Percentiles rank a stretch among this genome's conserved stretches.
These are phyloP conservation scores for Corynespora cassiicola DNA, from an alignment of 2,329 filamentous ascomycete genomes.

Conservation along the genomic window DNA sequence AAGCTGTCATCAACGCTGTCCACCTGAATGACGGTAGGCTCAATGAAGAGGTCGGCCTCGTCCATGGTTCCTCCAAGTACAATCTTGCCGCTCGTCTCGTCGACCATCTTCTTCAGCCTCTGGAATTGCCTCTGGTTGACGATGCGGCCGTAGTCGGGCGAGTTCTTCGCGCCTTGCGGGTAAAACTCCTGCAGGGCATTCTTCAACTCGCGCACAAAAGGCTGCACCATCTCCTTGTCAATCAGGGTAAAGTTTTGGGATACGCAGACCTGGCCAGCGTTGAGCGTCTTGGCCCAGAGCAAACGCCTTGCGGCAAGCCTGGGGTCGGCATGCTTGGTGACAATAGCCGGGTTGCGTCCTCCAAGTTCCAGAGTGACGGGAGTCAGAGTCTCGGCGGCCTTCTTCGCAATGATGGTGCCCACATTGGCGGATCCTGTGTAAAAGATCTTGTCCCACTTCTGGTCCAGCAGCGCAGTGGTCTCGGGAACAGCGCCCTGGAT, in stretches of 20 bases:
- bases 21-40: slow-evolving; percentile 90
- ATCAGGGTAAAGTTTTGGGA: slow-evolving; percentile 92
- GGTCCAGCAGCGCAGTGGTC: slow-evolving; percentile 79
- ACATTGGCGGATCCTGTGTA: slow-evolving; percentile 85
- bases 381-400: slow-evolving; percentile 66
- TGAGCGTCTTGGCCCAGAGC: slow-evolving; percentile 86
- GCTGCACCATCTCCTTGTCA: slow-evolving; percentile 73
- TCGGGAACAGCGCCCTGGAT: slow-evolving; percentile 84
- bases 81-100: slow-evolving; percentile 81
- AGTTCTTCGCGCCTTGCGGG: slow-evolving; percentile 79
- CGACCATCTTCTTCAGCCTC: slow-evolving; percentile 90
- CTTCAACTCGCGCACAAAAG: slow-evolving; percentile 78
- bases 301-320: slow-evolving; percentile 82
- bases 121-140: slow-evolving; percentile 81
- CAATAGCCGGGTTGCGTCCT: slow-evolving; percentile 88
- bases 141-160: slow-evolving; percentile 79
- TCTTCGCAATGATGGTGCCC: slow-evolving; percentile 65
- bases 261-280: slow-evolving; percentile 90
- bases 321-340: slow-evolving; percentile 83
- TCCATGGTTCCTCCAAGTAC: slow-evolving; percentile 86
- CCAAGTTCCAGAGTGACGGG: slow-evolving; percentile 90
- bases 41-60: slow-evolving; percentile 80
- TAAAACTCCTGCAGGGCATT: slow-evolving; percentile 77
- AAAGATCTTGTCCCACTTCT: slow-evolving; percentile 98
- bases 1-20: slow-evolving; percentile 77